phyloP scores from a whole-genome alignment of 805 yeast species.

The Cyberlindnera galapagoensis region DNA sequence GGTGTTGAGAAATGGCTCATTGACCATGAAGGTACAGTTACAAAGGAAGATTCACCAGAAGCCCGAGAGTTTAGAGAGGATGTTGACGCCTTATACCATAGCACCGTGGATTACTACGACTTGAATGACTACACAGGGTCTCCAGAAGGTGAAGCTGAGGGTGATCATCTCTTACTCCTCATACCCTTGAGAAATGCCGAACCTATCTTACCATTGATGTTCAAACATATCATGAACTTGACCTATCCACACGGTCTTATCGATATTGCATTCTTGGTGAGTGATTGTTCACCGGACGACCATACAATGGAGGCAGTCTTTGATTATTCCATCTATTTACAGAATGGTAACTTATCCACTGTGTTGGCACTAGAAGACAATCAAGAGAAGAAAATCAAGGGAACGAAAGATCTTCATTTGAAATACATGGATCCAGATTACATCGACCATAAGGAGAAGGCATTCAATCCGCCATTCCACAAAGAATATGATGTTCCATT shows the following conservation, averaged over 20 bases:
- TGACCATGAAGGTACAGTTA: conserved; percentile 28
- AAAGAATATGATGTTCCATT: conserved; percentile 59
- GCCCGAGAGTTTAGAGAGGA: conserved; percentile 22
- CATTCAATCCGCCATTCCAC: conserved; percentile 66
- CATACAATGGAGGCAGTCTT: conserved; percentile 58
- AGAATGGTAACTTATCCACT: conserved; percentile 57
- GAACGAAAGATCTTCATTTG: conserved; percentile 57
- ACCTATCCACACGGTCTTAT: conserved; percentile 77
- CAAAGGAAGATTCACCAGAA: conserved; percentile 22
- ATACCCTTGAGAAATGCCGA: conserved; percentile 80
- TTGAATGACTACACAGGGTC: conserved; percentile 51
- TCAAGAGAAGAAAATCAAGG: conserved; percentile 32
- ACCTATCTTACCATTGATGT: conserved; percentile 71
- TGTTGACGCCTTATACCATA: conserved; percentile 33
- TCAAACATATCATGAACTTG: conserved; percentile 78
- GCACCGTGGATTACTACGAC: conserved; percentile 56
- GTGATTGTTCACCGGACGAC: conserved; percentile 69
- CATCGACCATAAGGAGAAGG: conserved; percentile 45
- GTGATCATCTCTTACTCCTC: conserved; percentile 61
- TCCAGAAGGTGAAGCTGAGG: conserved; percentile 38
- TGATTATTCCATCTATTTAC: conserved; percentile 60
- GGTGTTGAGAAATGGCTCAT: conserved; percentile 33
- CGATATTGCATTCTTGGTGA: conserved; percentile 74
- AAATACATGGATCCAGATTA: conserved; percentile 65
- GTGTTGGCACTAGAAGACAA: conserved; percentile 38